A percentile compares a stretch with the other conserved stretches of the same genome.
Conservation (phyloP, 192 early-diverging fungal genomes). For the Coemansia aciculifera region DNA sequence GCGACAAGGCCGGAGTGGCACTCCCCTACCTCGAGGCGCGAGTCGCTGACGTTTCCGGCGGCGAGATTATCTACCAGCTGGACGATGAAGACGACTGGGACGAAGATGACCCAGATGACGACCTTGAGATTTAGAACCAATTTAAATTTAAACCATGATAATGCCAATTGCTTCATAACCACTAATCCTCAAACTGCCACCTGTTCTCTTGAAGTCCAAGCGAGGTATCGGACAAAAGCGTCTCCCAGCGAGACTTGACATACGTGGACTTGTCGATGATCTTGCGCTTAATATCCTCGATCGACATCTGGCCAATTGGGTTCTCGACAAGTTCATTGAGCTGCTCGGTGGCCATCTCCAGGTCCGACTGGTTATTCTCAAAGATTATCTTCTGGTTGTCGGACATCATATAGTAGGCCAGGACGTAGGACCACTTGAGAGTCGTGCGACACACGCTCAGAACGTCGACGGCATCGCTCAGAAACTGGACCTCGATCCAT, state of each 20-base stretch:
- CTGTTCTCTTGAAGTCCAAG: constrained; percentile 78
- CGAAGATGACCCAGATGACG: constrained; percentile 88
- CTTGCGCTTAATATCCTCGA: constrained; percentile 77
- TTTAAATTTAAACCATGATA: not conserved
- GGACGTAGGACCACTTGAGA: constrained; percentile 96
- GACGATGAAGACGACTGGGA: constrained; percentile 90
- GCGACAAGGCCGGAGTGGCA: constrained; percentile 70
- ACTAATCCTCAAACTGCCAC: constrained; percentile 67
- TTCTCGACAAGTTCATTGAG: constrained; percentile 90
- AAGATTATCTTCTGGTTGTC: constrained; percentile 90
- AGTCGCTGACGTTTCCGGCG: not conserved
- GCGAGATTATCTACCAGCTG: constrained; percentile 76
- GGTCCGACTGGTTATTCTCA: constrained; percentile 96
- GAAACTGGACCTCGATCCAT: constrained; percentile 99
- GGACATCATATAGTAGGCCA: constrained; percentile 89
- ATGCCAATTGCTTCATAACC: not conserved
- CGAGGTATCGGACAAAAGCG: constrained; percentile 89
- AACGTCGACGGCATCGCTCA: constrained; percentile 87
- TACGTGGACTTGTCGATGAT: constrained; percentile 95
- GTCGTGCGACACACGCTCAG: constrained; percentile 87
- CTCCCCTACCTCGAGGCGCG: constrained; percentile 75
- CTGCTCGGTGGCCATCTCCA: constrained; percentile 97
- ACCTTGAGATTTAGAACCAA: constrained; percentile 71
- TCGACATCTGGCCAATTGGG: constrained; percentile 67
- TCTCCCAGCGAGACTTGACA: constrained; percentile 82